Base-by-base conservation (phyloP, 805 yeast genomes). In the Wickerhamomyces rabaulensis region DNA sequence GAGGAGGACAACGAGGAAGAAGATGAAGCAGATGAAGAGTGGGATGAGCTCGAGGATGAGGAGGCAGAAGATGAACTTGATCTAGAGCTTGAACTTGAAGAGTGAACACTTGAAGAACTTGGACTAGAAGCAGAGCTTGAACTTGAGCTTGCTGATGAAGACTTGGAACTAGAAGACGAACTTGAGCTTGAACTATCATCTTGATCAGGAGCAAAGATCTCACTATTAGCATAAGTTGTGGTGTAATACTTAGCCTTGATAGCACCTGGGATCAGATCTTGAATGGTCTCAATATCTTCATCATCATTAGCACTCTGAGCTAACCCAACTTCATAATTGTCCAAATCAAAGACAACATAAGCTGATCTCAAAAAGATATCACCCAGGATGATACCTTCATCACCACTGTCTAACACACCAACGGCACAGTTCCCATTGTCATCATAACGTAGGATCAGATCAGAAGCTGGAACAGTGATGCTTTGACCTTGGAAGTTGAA, bases 341-440 rank as follows among this genome's bases (percentile, higher is more conserved):
- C 81, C 40, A 80, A 58, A 60, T 81, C 83, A 49, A 70, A 81
- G 40, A 79, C 83, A 39, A 74, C 69, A 53, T 80, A 80, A 1
- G 77, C 78, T 25, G 72, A 60, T 48, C 75, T 67, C 46, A 81
- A 57, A 61, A 81, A 75, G 12, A 74, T 63, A 58, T 79, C 83
- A 42, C 85, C 86, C 17, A 79, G 59, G 6, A 72, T 68, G 2
- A 64, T 48, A 35, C 68, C 68, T 35, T 66, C 67, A 45, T 63
- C 66, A 29, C 64, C 67, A 9, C 69, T 58, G 7, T 61, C 53
- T 20, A 67, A 49, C 2, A 79, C 48, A 8, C 77, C 79, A 33
- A 80, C 52, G 6, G 70, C 73, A 65, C 84, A 79, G 19, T 66
- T 58, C 1, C 51, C 50, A 3, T 46, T 15, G 9, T 50, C 42